Evolutionary conservation across 2,329 filamentous ascomycete genomes (phyloP), one percentile per base, ranked within the genome.

Genomic region (Curvularia hawaiiensis): DNA sequence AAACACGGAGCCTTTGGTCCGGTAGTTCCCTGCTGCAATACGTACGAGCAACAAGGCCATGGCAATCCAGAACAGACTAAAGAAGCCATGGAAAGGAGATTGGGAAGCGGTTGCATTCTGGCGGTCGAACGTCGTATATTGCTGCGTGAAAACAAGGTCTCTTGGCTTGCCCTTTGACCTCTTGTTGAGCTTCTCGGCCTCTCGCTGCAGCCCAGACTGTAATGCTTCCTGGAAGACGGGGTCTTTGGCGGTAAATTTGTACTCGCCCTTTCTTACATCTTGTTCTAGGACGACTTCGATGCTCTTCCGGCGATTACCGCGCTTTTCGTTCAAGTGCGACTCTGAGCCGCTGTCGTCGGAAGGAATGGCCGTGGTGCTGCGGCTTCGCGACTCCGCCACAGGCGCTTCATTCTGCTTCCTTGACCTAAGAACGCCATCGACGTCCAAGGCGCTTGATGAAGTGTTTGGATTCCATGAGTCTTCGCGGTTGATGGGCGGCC

Each of bases 51-150:
- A 83, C 43, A 92, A 72, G 7, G 84, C 82, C 60, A 91, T 86
- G 9, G 83, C 82, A 46, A 92, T 83, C 90, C 90, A 93, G 73
- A 92, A 92, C 0, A 94, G 79, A 0, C 88, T 90, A 68, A 90
- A 92, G 78, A 93, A 93, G 30, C 90, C 90, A 70, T 90, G 86
- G 66, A 92, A 93, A 0, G 88, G 87, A 41, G 87, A 91, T 47
- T 88, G 86, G 3, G 84, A 82, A 2, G 85, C 84, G 1, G 79
- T 78, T 5, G 83, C 81, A 68, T 92, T 92, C 62, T 90, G 86
- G 11, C 88, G 82, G 73, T 93, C 90, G 72, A 93, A 92, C 0
- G 88, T 83, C 6, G 88, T 90, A 67, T 91, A 90, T 59, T 88
- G 87, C 24, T 85, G 81, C 0, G 88, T 91, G 70, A 92, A 93